Evolutionary conservation across 352 stramenopile species (phyloP).

Genomic region (Saprolegnia diclina): DNA sequence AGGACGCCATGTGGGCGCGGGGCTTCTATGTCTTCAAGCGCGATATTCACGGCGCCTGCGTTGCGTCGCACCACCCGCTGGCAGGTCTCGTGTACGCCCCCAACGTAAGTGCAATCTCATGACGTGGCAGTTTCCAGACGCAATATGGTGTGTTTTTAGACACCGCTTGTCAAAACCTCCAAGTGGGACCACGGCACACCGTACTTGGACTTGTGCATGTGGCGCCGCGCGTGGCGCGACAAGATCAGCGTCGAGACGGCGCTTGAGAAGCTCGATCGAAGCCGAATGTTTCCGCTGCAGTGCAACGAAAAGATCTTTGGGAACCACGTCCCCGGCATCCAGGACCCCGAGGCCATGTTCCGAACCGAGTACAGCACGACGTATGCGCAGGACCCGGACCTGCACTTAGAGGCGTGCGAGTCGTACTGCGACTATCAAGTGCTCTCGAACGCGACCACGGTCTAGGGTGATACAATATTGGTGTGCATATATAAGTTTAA

Average conservation of each 20-base stretch:
- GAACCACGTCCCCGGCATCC: neutral
- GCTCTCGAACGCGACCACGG: neutral
- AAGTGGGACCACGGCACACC: slow-evolving; percentile 2
- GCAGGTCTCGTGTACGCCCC: neutral
- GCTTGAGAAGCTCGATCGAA: neutral
- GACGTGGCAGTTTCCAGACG: neutral
- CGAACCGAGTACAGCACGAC: neutral
- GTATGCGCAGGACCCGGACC: neutral
- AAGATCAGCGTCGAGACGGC: neutral
- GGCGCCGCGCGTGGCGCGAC: neutral
- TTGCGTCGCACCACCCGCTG: slow-evolving; percentile 8
- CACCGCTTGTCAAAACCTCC: neutral
- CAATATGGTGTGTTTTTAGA: neutral
- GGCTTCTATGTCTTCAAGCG: slow-evolving; percentile 8
- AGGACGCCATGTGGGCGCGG: neutral
- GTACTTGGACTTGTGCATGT: slow-evolving; percentile 5
- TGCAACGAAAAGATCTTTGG: slow-evolving; percentile 5
- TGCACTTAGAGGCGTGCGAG: neutral
- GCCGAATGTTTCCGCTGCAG: neutral
- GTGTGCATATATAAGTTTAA: no score
- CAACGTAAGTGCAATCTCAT: neutral
- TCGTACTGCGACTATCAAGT: slow-evolving; percentile 12
- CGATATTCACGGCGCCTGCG: neutral
- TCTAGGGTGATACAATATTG: no score
- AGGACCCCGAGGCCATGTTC: slow-evolving; percentile 13